Percentiles rank a stretch among this genome's conserved stretches.
Conservation (phyloP, 345 rosid genomes). For the Eutrema yunnanense region DNA sequence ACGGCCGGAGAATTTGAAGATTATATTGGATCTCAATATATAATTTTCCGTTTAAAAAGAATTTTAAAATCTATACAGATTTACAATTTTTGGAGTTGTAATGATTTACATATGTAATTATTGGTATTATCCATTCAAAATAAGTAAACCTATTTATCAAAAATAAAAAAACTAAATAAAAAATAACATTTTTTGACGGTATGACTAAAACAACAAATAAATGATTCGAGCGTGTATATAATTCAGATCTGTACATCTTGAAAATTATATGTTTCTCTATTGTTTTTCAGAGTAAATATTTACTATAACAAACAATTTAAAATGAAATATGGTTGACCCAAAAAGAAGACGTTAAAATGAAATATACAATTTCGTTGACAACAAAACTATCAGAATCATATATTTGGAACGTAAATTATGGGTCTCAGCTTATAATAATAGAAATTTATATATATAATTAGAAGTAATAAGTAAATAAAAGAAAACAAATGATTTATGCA, state of each 20-base stretch:
- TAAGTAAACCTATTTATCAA: background rate
- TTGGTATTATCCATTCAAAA: background rate
- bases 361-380: background rate
- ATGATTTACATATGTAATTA: no score
- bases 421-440: conserved; percentile 16
- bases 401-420: conserved; percentile 21
- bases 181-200: background rate
- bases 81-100: no score
- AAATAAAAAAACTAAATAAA: background rate
- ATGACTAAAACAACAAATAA: background rate
- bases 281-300: background rate
- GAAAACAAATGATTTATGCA: conserved; percentile 25
- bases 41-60: no score
- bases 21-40: no score
- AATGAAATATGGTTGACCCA: background rate
- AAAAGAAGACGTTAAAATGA: background rate
- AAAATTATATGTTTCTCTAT: background rate
- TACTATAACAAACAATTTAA: background rate
- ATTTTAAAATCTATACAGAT: no score
- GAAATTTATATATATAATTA: background rate
- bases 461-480: background rate
- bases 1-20: no score
- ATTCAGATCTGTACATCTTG: background rate
- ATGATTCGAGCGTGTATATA: background rate
- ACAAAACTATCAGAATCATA: background rate